Base-by-base conservation (phyloP, 2,329 filamentous ascomycete species). In the Diaporthe sp. region DNA sequence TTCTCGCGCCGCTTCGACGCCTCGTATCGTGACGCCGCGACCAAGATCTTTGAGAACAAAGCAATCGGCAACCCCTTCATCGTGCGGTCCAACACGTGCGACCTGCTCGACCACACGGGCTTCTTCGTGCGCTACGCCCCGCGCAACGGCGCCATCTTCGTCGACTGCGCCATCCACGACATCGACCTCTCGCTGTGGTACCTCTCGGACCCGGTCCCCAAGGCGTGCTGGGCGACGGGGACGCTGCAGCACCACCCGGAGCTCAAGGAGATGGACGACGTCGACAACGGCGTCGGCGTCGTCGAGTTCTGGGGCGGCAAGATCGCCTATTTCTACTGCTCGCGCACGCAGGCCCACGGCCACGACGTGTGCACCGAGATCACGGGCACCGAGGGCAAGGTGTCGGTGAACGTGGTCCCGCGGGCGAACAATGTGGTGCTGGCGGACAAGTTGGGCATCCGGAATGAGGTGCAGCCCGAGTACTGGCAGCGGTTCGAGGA, bases 131-230 rank as follows among this genome's bases (percentile, higher is more conserved):
- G 87, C 30, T 94, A 93, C 82, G 90, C 92, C 25, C 85, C 91
- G 77, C 91, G 89, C 82, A 89, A 85, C 2, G 92, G 92, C 45
- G 92, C 91, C 33, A 92, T 93, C 80, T 94, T 94, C 78, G 92
- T 93, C 75, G 92, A 94, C 84, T 92, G 90, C 83, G 90, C 89
- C 71, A 90, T 94, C 79, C 92, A 94, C 84, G 92, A 94, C 78
- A 93, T 94, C 78, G 91, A 92, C 76, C 86, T 92, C 2, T 86
- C 89, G 0, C 84, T 92, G 2, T 92, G 90, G 90, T 92, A 89
- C 84, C 91, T 92, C 79, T 89, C 89, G 13, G 82, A 88, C 58
- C 85, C 84, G 50, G 81, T 85, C 15, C 85, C 91, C 60, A 92
- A 92, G 82, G 87, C 84, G 60, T 88, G 90, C 17, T 85, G 85